These are phyloP conservation scores for Microglena sp. DNA, from an alignment of 139 green algal species.

Conservation along the genomic window DNA sequence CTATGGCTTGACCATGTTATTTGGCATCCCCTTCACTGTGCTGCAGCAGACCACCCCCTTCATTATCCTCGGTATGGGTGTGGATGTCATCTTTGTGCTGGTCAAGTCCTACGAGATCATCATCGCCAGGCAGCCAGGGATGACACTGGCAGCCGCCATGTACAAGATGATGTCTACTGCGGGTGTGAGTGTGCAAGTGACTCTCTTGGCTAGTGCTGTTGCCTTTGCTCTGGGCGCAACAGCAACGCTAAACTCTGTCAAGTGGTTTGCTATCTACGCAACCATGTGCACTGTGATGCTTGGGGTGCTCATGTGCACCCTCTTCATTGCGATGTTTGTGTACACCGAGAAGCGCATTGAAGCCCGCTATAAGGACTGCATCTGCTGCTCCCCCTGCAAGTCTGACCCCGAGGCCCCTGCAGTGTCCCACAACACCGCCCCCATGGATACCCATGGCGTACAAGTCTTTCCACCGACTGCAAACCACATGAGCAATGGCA, in stretches of 20 bases:
- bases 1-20: slow-evolving; percentile 12
- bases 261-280: slow-evolving; percentile 16
- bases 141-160: slow-evolving; percentile 10
- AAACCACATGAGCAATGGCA: too few relatives aligned
- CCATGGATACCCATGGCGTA: not conserved
- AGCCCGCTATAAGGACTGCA: slow-evolving; percentile 16
- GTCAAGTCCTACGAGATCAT: slow-evolving; percentile 20
- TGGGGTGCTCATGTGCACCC: slow-evolving; percentile 15
- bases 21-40: slow-evolving; percentile 16
- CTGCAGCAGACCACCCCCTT: slow-evolving; percentile 20
- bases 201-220: slow-evolving; percentile 13
- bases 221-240: slow-evolving; percentile 29
- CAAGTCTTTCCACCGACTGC: slow-evolving; percentile 4
- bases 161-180: slow-evolving; percentile 14
- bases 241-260: slow-evolving; percentile 15
- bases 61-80: slow-evolving; percentile 25
- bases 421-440: not conserved
- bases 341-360: slow-evolving; percentile 31
- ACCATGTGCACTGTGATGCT: slow-evolving; percentile 8
- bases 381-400: slow-evolving; percentile 21
- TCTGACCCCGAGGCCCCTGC: not conserved
- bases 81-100: slow-evolving; percentile 31
- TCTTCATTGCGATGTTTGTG: slow-evolving; percentile 22
- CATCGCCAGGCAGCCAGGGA: not conserved
- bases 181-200: slow-evolving; percentile 19